Percentiles rank a stretch among this genome's conserved stretches.
Conservation (phyloP, 441 rosid species). For the Syzygium malaccense region DNA sequence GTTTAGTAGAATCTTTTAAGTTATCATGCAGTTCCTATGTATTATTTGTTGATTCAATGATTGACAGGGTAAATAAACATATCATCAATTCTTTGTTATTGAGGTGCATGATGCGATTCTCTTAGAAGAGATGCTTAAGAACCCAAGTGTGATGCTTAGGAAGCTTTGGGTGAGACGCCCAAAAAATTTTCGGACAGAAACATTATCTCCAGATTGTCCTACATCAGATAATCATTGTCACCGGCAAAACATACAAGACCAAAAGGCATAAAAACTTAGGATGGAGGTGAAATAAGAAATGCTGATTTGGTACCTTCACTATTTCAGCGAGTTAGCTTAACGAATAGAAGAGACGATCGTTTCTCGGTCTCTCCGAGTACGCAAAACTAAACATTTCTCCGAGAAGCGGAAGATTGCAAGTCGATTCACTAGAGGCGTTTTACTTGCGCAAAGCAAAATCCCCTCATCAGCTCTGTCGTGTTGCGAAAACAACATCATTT, state of each 20-base stretch:
- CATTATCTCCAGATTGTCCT: not conserved
- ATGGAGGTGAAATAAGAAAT: not conserved
- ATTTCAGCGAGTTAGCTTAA: not conserved
- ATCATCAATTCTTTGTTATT: not conserved
- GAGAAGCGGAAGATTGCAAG: not conserved
- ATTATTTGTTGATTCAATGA: not conserved
- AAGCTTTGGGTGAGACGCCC: not conserved
- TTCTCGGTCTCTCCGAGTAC: not conserved
- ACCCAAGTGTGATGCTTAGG: not conserved
- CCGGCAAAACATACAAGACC: not conserved
- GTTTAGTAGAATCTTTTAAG: not conserved
- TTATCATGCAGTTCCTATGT: not conserved
- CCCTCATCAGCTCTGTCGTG: not conserved
- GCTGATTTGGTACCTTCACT: not conserved
- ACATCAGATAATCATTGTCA: not conserved
- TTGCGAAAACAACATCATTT: not conserved
- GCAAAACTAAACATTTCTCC: not conserved
- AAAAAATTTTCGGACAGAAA: not conserved
- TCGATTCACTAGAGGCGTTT: not conserved
- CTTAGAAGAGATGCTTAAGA: not conserved
- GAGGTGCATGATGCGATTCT: not conserved
- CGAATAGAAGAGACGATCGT: not conserved
- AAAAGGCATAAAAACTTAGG: not conserved
- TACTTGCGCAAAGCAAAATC: not conserved
- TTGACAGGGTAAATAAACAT: not conserved